Conservation (phyloP, 2,329 filamentous ascomycete species). For the Neurospora crassa region DNA sequence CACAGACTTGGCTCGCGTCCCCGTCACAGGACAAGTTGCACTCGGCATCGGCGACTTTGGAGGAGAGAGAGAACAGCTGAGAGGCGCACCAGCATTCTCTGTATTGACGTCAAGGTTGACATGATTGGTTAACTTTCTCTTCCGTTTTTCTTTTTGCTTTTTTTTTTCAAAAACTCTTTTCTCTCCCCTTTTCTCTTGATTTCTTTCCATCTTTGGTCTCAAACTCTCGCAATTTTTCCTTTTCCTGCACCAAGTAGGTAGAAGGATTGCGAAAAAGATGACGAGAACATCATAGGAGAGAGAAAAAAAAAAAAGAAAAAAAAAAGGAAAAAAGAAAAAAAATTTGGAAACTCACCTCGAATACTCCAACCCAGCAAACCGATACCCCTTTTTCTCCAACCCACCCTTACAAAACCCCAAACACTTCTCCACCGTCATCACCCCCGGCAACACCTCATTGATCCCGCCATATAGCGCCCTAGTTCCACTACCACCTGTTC, state of each 20-base stretch:
- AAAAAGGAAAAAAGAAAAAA: too few species aligned
- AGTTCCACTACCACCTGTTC: constrained; percentile 24
- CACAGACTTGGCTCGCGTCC: constrained; percentile 41
- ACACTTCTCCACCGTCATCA: constrained; percentile 44
- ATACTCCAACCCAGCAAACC: constrained; percentile 47
- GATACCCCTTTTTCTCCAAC: constrained; percentile 24
- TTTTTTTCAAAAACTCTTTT: too few species aligned
- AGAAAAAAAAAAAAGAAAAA: too few species aligned
- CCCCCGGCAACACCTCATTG: constrained; percentile 29
- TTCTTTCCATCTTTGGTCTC: too few species aligned
- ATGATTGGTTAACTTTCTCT: background rate
- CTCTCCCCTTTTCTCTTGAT: too few species aligned
- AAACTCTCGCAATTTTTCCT: too few species aligned
- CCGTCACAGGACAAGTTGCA: constrained; percentile 47
- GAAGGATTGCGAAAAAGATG: too few species aligned
- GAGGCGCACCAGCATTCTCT: constrained; percentile 50
- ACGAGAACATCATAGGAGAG: too few species aligned
- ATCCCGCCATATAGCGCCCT: constrained; percentile 36
- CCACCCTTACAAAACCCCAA: constrained; percentile 37
- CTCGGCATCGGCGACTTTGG: constrained; percentile 33
- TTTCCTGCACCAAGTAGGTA: too few species aligned
- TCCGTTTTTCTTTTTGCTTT: too few species aligned
- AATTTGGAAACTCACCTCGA: constrained; percentile 26
- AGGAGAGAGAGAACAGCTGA: constrained; percentile 36
- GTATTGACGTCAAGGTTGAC: background rate